Percentiles rank a stretch among this genome's conserved stretches.
phyloP scores from a whole-genome alignment of 306 rosid genomes.

The Casuarina equisetifolia region DNA sequence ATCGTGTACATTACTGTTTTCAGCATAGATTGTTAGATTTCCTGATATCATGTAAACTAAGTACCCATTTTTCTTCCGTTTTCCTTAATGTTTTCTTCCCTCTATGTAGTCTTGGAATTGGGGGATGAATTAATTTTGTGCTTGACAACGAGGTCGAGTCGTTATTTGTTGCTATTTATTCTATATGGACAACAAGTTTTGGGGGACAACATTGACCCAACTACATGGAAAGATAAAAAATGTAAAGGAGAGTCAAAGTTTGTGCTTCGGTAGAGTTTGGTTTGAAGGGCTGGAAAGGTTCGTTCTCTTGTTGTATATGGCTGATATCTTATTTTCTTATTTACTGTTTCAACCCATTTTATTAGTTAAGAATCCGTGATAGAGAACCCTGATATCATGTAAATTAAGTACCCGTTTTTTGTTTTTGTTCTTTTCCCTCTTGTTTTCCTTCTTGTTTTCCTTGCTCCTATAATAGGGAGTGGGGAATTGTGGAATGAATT shows the following conservation, averaged over 20 bases:
- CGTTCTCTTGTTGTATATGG: constrained; percentile 2
- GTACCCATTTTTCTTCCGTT: no score
- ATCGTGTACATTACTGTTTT: not conserved
- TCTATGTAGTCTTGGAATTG: not conserved
- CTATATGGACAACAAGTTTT: constrained; percentile 82
- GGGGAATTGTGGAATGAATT: not conserved
- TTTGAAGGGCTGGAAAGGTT: constrained; percentile 3
- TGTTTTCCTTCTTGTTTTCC: no score
- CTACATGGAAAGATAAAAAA: constrained; percentile 99
- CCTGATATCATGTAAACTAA: no score
- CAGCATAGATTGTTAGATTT: no score
- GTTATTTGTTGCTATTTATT: constrained; percentile 8
- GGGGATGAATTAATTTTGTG: not conserved
- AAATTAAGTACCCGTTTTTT: no score
- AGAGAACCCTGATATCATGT: no score
- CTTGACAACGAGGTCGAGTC: not conserved
- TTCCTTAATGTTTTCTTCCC: no score
- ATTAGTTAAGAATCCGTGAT: constrained; percentile 41
- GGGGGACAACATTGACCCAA: constrained; percentile 99
- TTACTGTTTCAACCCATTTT: constrained; percentile 2
- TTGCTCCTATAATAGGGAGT: not conserved
- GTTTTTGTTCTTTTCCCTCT: no score
- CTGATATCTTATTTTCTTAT: not conserved
- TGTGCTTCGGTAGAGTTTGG: constrained; percentile 80
- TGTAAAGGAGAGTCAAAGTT: constrained; percentile 86